Evolutionary conservation across 129 eudicot genomes (phyloP), one percentile per base, ranked within the genome.

Genomic region (Artemisia annua): DNA sequence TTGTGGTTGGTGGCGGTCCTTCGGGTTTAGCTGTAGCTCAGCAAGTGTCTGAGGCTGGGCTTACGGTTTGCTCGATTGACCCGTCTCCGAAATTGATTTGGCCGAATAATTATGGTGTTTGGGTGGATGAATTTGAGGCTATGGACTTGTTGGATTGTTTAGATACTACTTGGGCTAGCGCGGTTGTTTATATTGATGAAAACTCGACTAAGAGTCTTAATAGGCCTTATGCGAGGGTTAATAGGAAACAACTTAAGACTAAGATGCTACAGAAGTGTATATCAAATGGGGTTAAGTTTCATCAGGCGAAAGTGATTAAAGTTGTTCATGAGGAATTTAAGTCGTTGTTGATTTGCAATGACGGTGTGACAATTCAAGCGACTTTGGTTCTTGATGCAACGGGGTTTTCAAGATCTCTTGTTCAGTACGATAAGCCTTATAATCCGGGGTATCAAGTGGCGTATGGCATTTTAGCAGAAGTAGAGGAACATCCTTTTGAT

Each of bases 361-460:
- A 94, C 50, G 99, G 99, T 8, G 96, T 86, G 48, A 88, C 91
- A 0, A 80, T 94, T 71, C 91, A 94, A 65, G 99, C 99, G 30
- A 49, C 91, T 17, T 91, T 94, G 26, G 99, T 94, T 58, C 97
- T 94, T 77, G 99, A 94, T 78, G 99, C 99, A 24, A 94, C 99
- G 1, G 99, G 99, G 0, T 94, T 94, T 71, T 84, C 97, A 15
- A 67, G 97, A 71, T 88, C 93, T 67, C 82, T 90, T 8, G 99
- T 90, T 20, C 97, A 94, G 69, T 90, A 94, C 39, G 96, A 90
- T 70, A 94, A 94, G 85, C 97, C 97, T n/a, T 94, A 94, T 70
- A 94, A 94, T 74, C 99, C 99, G 0, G 99, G 99, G 8, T 94
- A 94, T 78, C 99, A 94, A 83, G 96, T 94, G n/a, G 99, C 99